Conservation (phyloP, 129 eudicot species). For the Flaveria brownii region DNA sequence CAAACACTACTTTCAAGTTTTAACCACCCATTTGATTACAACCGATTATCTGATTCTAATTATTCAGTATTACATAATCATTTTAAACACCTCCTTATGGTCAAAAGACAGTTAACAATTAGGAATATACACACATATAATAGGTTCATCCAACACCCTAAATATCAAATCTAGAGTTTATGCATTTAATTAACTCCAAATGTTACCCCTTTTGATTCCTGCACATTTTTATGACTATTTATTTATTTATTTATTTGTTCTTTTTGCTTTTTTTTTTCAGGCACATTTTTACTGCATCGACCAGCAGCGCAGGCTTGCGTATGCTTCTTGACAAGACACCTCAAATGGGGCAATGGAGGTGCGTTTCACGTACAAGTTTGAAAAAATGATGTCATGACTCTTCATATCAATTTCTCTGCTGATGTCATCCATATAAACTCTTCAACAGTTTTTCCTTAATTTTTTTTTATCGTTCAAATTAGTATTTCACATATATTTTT, state of each 20-base stretch:
- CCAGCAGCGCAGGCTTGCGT: conserved; percentile 65
- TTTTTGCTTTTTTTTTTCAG: conserved; percentile 34
- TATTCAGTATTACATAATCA: not conserved
- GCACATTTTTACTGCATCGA: conserved; percentile 57
- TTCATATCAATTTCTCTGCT: conserved; percentile 22
- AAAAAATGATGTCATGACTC: conserved; percentile 9
- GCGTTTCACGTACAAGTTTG: conserved; percentile 46
- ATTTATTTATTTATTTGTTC: not conserved
- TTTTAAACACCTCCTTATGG: not conserved
- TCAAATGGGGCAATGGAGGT: conserved; percentile 67
- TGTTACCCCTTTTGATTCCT: not conserved
- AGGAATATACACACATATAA: not conserved
- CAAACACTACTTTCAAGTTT: not conserved
- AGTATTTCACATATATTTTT: conserved; percentile 19
- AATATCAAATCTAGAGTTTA: not conserved
- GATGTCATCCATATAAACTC: conserved; percentile 19
- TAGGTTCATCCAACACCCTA: not conserved
- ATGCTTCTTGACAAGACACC: conserved; percentile 69
- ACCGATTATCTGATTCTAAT: not conserved
- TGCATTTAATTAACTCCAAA: not conserved
- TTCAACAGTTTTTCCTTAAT: not conserved
- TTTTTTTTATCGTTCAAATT: conserved; percentile 10
- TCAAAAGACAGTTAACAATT: not conserved
- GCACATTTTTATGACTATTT: not conserved
- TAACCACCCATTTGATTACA: not conserved